Base-by-base conservation (phyloP, 805 yeast genomes). In the Saturnispora gosingensis region DNA sequence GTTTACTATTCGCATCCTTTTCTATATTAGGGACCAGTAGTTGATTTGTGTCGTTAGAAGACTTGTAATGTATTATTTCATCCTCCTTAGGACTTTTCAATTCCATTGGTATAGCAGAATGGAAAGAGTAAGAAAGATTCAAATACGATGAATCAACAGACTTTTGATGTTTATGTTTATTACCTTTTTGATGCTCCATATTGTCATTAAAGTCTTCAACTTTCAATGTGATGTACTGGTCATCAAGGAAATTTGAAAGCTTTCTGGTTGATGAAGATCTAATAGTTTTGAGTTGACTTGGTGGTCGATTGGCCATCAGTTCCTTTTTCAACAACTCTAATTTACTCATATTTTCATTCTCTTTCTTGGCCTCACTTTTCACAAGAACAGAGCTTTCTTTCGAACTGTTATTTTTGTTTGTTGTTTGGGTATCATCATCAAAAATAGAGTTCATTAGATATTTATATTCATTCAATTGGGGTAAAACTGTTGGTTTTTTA, bases 371-470 rank as follows among this genome's bases (percentile, higher is more conserved):
- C 22, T 22, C 22, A 22, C 22, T 22, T 22, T 22, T 22, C 22
- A 22, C 22, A 22, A 22, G 22, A 22, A 4, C 22, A 22, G 22
- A 22, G 22, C 5, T 22, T 22, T 22, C 5, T 22, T 22, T 22
- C 22, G 22, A 22, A 22, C 22, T 22, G 8, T 38, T 15, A 9
- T 8, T 10, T 4, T 20, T 22, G n/a, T 43, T 24, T 38, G 51
- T 51, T 40, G 46, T 18, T 27, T 38, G 28, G 25, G 50, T 52
- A 10, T 34, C 35, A 16, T 13, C 20, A 11, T 61, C 64, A 54
- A 66, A 66, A 3, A 66, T 65, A 2, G 67, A 61, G 43, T 64
- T 65, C 18, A 66, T 63, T 49, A 66, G 46, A 53, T 63, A 65
- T 38, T 58, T 64, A 49, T 62, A 66, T 46, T 66, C 69, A 11